phyloP scores from a whole-genome alignment of 495 filamentous ascomycete species.

The Aspergillus carlsbadensis region DNA sequence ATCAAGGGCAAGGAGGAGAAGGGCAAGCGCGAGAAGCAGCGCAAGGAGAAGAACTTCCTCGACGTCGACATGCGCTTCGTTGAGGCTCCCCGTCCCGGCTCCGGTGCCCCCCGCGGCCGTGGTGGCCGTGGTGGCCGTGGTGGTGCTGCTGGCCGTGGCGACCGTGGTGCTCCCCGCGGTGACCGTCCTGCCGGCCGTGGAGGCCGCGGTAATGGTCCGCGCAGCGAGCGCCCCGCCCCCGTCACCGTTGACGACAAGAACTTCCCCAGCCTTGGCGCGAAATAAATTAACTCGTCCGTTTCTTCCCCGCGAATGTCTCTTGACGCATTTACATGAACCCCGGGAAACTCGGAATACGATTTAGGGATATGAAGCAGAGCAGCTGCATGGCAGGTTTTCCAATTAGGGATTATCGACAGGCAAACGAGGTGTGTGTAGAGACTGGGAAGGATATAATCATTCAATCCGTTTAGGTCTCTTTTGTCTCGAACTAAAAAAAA shows the following conservation, averaged over 20 bases:
- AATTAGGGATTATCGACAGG: slow-evolving; percentile 1
- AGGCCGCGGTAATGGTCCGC: slow-evolving; percentile 22
- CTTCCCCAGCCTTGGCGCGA: slow-evolving; percentile 50
- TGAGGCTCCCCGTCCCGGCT: slow-evolving; percentile 54
- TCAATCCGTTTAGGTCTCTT: slow-evolving; percentile 17
- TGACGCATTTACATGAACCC: background rate
- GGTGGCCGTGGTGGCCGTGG: slow-evolving; percentile 54
- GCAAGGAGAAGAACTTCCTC: slow-evolving; percentile 86
- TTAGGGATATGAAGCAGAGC: slow-evolving; percentile 3
- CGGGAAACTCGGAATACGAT: slow-evolving; percentile 1
- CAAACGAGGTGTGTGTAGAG: slow-evolving; percentile 8
- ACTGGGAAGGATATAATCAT: slow-evolving; percentile 14
- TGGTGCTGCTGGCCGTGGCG: slow-evolving; percentile 44
- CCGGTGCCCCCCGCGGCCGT: slow-evolving; percentile 50
- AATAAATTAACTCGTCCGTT: slow-evolving; percentile 31
- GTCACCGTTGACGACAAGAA: slow-evolving; percentile 48
- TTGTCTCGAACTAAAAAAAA: slow-evolving; percentile 28
- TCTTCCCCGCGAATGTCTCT: slow-evolving; percentile 3
- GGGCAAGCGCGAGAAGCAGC: slow-evolving; percentile 81
- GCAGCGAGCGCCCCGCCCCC: slow-evolving; percentile 33
- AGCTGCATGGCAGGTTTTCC: slow-evolving; percentile 5
- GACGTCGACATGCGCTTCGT: slow-evolving; percentile 82
- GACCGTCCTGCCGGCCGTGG: slow-evolving; percentile 46
- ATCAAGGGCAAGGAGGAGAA: slow-evolving; percentile 75
- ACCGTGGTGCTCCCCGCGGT: slow-evolving; percentile 51